Evolutionary conservation across 805 yeast species (phyloP).

Genomic region (Candida sphagnicola): DNA sequence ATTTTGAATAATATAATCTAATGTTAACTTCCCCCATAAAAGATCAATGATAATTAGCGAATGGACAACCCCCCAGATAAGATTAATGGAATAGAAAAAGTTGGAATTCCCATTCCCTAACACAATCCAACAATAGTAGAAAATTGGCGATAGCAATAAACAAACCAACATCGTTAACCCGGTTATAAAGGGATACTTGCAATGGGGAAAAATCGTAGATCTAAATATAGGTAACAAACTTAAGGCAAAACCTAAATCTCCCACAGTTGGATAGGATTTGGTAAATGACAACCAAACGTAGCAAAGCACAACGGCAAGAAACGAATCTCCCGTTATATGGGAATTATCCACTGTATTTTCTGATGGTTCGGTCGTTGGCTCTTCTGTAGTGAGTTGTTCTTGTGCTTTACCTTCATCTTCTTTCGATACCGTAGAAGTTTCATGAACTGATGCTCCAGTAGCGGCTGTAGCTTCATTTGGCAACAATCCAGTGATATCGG

Average conservation of each 20-base stretch:
- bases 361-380: too few species aligned
- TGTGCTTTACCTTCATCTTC: background rate
- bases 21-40: slow-evolving; percentile 72
- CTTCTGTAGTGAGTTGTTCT: background rate
- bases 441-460: background rate
- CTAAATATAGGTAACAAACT: slow-evolving; percentile 40
- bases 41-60: slow-evolving; percentile 69
- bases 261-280: slow-evolving; percentile 81
- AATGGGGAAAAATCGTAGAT: slow-evolving; percentile 42
- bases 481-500: background rate
- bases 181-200: slow-evolving; percentile 43
- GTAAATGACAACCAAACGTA: slow-evolving; percentile 53
- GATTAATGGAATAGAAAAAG: slow-evolving; percentile 90
- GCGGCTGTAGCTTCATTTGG: background rate
- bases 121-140: slow-evolving; percentile 91
- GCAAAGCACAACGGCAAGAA: slow-evolving; percentile 48
- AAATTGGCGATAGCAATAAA: slow-evolving; percentile 74
- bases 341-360: background rate
- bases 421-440: background rate
- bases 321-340: slow-evolving; percentile 40
- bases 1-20: slow-evolving; percentile 50
- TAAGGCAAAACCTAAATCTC: slow-evolving; percentile 57
- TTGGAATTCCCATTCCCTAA: slow-evolving; percentile 94
- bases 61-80: slow-evolving; percentile 71
- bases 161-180: slow-evolving; percentile 48